phyloP scores from a whole-genome alignment of 2,329 filamentous ascomycete species.

The Herpotrichia juniperi region DNA sequence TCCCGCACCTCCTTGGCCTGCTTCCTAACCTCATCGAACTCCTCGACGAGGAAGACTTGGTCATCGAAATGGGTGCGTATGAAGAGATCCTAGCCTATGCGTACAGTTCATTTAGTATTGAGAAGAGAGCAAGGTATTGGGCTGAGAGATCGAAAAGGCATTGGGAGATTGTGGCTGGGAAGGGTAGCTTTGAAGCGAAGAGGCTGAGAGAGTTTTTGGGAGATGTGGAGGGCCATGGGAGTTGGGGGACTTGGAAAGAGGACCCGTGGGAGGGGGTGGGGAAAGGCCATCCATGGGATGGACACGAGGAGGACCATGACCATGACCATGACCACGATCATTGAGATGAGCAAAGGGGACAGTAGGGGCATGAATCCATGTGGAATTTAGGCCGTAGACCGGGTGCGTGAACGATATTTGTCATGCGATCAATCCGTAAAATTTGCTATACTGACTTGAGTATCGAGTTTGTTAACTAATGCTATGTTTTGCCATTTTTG shows the following conservation, averaged over 20 bases:
- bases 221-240: constrained; percentile 17
- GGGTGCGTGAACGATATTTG: too few relatives aligned
- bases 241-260: constrained; percentile 16
- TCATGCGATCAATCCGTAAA: too few relatives aligned
- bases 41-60: constrained; percentile 33
- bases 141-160: constrained; percentile 26
- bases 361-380: too few relatives aligned
- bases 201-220: constrained; percentile 15
- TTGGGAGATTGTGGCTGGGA: constrained; percentile 23
- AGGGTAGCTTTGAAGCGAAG: constrained; percentile 17
- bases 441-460: too few relatives aligned
- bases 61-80: constrained; percentile 29
- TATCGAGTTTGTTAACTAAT: too few relatives aligned
- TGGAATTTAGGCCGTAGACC: too few relatives aligned
- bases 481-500: too few relatives aligned
- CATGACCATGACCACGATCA: constrained; percentile 10
- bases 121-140: constrained; percentile 34
- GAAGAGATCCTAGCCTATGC: constrained; percentile 43
- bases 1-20: constrained; percentile 27
- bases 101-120: constrained; percentile 32
- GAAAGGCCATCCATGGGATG: constrained; percentile 5
- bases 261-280: constrained; percentile 8
- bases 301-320: constrained; percentile 5
- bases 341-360: too few relatives aligned
- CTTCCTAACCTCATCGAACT: constrained; percentile 31